Percentiles rank a stretch among this genome's conserved stretches.
Conservation (phyloP, 306 rosid species). For the Glycine latifolia region DNA sequence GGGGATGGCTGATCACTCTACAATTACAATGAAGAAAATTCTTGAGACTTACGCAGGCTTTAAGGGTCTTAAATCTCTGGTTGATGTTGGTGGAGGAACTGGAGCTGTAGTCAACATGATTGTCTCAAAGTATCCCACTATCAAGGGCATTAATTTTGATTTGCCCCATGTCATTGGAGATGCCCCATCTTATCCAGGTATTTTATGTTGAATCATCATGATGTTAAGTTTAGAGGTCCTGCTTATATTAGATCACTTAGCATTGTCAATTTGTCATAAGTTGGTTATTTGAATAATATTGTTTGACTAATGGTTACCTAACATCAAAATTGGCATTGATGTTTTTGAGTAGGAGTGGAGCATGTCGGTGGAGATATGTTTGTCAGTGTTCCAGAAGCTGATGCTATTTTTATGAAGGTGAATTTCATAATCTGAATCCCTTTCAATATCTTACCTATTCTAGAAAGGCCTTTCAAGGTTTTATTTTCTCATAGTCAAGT, state of each 20-base stretch:
- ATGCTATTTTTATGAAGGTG: conserved; percentile 95
- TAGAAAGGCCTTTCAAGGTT: background rate
- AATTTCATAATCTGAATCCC: conserved; percentile 10
- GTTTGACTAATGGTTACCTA: background rate
- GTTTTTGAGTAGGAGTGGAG: conserved; percentile 71
- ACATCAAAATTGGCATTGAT: background rate
- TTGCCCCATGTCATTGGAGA: conserved; percentile 91
- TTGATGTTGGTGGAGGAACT: conserved; percentile 94
- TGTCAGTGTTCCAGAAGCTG: conserved; percentile 80
- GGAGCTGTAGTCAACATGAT: conserved; percentile 81
- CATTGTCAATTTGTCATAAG: background rate
- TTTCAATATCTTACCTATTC: background rate
- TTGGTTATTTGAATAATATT: background rate
- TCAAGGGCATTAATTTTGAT: conserved; percentile 89
- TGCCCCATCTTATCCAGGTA: conserved; percentile 77
- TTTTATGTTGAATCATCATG: background rate
- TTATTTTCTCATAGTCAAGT: background rate
- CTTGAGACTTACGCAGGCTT: conserved; percentile 79
- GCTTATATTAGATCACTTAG: no score
- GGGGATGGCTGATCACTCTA: conserved; percentile 89
- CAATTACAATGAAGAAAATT: conserved; percentile 84
- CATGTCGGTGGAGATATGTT: conserved; percentile 99
- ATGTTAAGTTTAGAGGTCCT: no score
- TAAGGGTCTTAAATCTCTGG: conserved; percentile 76
- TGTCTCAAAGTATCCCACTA: conserved; percentile 78